Evolutionary conservation across 306 rosid species (phyloP).

Genomic region (Castanea sativa): DNA sequence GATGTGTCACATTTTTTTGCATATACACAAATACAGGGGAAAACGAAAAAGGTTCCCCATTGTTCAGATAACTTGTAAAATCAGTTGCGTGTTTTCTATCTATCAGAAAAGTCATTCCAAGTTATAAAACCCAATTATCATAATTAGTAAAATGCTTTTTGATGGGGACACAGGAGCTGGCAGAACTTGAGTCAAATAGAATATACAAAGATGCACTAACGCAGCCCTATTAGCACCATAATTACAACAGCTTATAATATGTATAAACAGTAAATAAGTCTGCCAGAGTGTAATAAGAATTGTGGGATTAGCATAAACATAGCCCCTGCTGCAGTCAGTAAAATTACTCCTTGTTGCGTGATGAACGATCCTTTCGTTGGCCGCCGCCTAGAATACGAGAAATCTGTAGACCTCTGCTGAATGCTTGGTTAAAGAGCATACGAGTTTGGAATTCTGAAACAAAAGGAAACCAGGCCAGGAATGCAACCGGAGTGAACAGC

Average conservation of each 20-base stretch:
- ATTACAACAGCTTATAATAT: constrained; percentile 16
- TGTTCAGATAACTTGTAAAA: neutral
- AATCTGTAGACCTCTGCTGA: constrained; percentile 91
- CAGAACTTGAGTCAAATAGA: neutral
- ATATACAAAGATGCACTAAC: constrained; percentile 20
- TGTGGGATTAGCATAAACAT: neutral
- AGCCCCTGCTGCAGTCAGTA: neutral
- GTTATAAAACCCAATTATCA: neutral
- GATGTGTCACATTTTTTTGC: too few species aligned
- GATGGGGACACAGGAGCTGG: neutral
- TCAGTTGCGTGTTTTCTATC: neutral
- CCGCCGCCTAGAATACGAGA: constrained; percentile 98
- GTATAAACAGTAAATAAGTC: neutral
- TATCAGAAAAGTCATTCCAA: neutral
- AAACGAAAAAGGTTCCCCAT: neutral
- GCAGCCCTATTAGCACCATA: constrained; percentile 11
- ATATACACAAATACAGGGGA: too few species aligned
- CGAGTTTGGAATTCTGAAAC: constrained; percentile 97
- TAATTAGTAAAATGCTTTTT: neutral
- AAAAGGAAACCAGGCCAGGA: constrained; percentile 96
- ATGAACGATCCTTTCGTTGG: constrained; percentile 75
- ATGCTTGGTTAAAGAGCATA: constrained; percentile 96
- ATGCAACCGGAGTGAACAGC: constrained; percentile 87
- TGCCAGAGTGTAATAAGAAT: neutral
- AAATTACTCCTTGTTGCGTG: constrained; percentile 76